These are phyloP conservation scores for Stromatinia cepivora DNA, from an alignment of 2,329 filamentous ascomycete genomes.

Conservation along the genomic window DNA sequence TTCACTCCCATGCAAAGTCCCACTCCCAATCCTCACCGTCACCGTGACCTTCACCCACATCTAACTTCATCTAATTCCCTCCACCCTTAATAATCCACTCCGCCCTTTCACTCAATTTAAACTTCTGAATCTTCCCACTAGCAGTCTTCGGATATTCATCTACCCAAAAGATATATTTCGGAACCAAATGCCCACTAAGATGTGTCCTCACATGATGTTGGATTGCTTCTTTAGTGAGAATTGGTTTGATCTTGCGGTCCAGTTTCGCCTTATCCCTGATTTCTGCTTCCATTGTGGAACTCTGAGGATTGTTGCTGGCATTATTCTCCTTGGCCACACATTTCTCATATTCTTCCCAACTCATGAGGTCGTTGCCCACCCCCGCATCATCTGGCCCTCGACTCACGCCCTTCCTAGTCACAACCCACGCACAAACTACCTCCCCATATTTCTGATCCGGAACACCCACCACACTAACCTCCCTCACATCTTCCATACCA, in stretches of 20 bases:
- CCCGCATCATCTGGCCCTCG: conserved; percentile 35
- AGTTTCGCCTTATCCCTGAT: conserved; percentile 24
- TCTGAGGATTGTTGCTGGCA: background rate
- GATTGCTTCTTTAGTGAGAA: conserved; percentile 59
- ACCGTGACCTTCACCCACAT: background rate
- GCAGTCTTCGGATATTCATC: conserved; percentile 89
- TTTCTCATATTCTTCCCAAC: background rate
- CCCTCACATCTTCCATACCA: conserved; percentile 65
- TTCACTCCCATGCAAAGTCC: background rate
- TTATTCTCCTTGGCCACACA: background rate
- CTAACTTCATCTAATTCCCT: too few relatives aligned
- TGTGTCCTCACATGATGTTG: conserved; percentile 69
- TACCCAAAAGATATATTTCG: conserved; percentile 87
- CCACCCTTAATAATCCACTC: background rate
- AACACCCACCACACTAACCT: conserved; percentile 81
- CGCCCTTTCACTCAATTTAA: conserved; percentile 66
- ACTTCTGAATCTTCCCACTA: conserved; percentile 97
- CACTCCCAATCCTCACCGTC: background rate
- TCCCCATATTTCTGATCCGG: conserved; percentile 84
- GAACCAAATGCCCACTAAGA: conserved; percentile 75
- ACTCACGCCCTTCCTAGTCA: conserved; percentile 46
- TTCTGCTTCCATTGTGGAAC: too few relatives aligned
- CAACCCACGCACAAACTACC: conserved; percentile 79
- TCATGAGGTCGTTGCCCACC: conserved; percentile 25
- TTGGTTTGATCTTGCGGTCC: conserved; percentile 24